Evolutionary conservation across 2,329 filamentous ascomycete species (phyloP).

Genomic region (Emergomyces orientalis): DNA sequence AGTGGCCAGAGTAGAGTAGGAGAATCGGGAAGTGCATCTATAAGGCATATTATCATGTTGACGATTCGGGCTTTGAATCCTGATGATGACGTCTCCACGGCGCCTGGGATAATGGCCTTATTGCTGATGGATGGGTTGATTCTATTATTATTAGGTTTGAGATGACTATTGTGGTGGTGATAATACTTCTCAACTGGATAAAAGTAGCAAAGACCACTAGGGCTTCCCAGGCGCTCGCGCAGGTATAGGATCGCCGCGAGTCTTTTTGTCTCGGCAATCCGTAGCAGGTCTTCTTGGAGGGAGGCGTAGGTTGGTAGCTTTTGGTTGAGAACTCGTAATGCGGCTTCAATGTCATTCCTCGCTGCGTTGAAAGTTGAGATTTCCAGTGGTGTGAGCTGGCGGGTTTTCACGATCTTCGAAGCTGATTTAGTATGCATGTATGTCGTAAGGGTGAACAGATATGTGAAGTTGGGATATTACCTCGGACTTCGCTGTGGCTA

Average conservation of each 20-base stretch:
- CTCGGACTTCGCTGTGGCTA: slow-evolving; percentile 11
- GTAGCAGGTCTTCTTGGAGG: slow-evolving; percentile 17
- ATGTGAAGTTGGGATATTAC: slow-evolving; percentile 2
- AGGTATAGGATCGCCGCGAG: slow-evolving; percentile 25
- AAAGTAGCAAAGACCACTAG: slow-evolving; percentile 9
- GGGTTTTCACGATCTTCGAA: slow-evolving; percentile 11
- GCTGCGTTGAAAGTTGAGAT: slow-evolving; percentile 7
- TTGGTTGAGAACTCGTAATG: slow-evolving; percentile 14
- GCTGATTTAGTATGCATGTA: not conserved
- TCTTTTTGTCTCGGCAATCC: slow-evolving; percentile 24
- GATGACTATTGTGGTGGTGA: not conserved
- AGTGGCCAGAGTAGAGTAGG: slow-evolving; percentile 21
- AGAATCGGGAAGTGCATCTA: slow-evolving; percentile 18
- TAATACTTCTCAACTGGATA: not conserved
- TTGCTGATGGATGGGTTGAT: not conserved
- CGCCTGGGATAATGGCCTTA: not conserved
- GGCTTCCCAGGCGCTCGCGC: slow-evolving; percentile 16
- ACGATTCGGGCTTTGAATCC: slow-evolving; percentile 15
- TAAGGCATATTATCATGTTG: slow-evolving; percentile 16
- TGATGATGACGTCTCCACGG: slow-evolving; percentile 6
- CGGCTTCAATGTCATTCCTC: slow-evolving; percentile 7
- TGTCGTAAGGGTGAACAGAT: not conserved
- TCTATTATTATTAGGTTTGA: not conserved
- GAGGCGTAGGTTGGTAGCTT: slow-evolving; percentile 15
- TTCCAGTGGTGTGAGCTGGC: slow-evolving; percentile 7